Conservation (phyloP, 2,329 filamentous ascomycete species). For the Pseudonectria buxi region DNA sequence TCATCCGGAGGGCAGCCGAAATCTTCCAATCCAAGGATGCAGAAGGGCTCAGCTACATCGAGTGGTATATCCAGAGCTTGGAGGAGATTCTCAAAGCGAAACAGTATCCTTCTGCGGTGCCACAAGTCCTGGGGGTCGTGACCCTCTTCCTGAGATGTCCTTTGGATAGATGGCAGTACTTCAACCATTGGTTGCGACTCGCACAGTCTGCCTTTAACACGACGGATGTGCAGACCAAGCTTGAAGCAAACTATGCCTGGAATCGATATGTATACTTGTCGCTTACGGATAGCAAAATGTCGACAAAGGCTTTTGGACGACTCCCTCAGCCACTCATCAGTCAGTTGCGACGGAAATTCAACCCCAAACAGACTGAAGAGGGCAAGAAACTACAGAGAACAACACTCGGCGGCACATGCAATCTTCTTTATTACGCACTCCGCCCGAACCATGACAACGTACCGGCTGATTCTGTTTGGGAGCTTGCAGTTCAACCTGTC, state of each 20-base stretch:
- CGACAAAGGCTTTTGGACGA: slow-evolving; percentile 26
- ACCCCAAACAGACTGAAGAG: slow-evolving; percentile 49
- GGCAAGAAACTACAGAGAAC: slow-evolving; percentile 41
- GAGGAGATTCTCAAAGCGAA: slow-evolving; percentile 60
- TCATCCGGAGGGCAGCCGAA: slow-evolving; percentile 61
- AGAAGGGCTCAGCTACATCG: slow-evolving; percentile 56
- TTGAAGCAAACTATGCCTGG: slow-evolving; percentile 79
- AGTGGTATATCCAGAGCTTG: slow-evolving; percentile 62
- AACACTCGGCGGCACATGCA: slow-evolving; percentile 66
- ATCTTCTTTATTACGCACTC: slow-evolving; percentile 76
- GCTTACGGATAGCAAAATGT: slow-evolving; percentile 55
- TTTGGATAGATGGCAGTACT: slow-evolving; percentile 64
- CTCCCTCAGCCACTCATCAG: slow-evolving; percentile 62
- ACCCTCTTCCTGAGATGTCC: slow-evolving; percentile 68
- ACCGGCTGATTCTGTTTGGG: slow-evolving; percentile 75
- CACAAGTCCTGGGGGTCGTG: slow-evolving; percentile 82
- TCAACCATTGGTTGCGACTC: slow-evolving; percentile 67
- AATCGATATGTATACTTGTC: slow-evolving; percentile 73
- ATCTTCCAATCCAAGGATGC: slow-evolving; percentile 44
- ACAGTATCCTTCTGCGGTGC: slow-evolving; percentile 51
- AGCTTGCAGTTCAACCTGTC: slow-evolving; percentile 61
- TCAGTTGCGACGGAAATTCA: slow-evolving; percentile 60
- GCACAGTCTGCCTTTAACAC: slow-evolving; percentile 82
- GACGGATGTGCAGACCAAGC: slow-evolving; percentile 61
- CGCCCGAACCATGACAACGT: slow-evolving; percentile 58